Conservation (phyloP, 495 filamentous ascomycete species). For the Talaromyces nanjingensis region DNA sequence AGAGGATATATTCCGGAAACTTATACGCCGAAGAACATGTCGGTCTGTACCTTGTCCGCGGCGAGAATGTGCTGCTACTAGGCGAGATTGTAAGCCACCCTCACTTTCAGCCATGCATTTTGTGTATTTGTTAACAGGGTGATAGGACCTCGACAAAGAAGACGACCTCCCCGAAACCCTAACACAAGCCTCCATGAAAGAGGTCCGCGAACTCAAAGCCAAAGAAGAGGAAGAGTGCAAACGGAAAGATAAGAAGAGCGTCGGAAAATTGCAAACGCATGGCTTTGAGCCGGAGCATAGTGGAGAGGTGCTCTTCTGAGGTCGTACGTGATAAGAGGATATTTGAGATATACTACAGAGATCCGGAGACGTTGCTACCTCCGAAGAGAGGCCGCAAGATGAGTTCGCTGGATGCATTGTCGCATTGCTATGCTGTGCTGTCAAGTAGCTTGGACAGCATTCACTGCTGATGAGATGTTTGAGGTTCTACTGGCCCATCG, state of each 20-base stretch:
- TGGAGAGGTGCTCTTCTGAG: conserved; percentile 65
- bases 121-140: background rate
- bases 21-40: conserved; percentile 75
- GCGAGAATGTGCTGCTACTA: conserved; percentile 86
- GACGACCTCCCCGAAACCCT: conserved; percentile 72
- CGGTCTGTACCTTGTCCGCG: conserved; percentile 82
- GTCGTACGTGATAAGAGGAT: background rate
- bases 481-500: background rate
- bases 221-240: conserved; percentile 62
- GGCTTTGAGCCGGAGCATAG: conserved; percentile 86
- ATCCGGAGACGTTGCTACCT: background rate
- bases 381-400: background rate
- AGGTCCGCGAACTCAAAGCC: conserved; percentile 67
- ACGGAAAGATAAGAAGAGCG: conserved; percentile 59
- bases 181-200: conserved; percentile 56
- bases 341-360: background rate
- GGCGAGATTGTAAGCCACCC: conserved; percentile 70
- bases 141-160: conserved; percentile 83
- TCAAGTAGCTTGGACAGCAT: background rate
- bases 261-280: conserved; percentile 59
- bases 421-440: background rate
- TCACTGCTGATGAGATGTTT: background rate
- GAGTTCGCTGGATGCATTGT: background rate
- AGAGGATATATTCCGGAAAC: conserved; percentile 67
- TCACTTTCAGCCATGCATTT: background rate